A percentile compares a stretch with the other conserved stretches of the same genome.
phyloP scores from a whole-genome alignment of 495 filamentous ascomycete species.

The Evansstolkia leycettana region DNA sequence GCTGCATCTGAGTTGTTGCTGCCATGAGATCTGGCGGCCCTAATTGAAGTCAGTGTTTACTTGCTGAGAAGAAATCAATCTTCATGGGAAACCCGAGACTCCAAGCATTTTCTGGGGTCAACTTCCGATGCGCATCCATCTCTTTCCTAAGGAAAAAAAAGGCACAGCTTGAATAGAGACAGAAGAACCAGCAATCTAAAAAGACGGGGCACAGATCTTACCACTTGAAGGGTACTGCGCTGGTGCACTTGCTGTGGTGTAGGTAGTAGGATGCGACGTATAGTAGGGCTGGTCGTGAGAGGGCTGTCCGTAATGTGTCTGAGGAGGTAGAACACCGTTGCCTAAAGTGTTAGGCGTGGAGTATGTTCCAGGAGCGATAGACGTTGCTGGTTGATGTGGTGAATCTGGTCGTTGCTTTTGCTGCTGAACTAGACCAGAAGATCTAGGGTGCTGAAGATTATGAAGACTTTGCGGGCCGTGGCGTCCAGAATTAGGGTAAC shows the following conservation, averaged over 20 bases:
- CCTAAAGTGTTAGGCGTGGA: conserved; percentile 36
- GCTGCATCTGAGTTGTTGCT: conserved; percentile 68
- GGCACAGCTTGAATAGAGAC: not conserved
- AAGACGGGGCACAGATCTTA: conserved; percentile 27
- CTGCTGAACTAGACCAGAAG: conserved; percentile 52
- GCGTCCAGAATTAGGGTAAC: conserved; percentile 17
- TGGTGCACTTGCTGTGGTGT: conserved; percentile 55
- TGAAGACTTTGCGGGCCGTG: conserved; percentile 25
- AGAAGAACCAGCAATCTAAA: not conserved
- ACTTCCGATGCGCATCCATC: too few species aligned
- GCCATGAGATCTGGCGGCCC: conserved; percentile 91
- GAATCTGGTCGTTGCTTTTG: conserved; percentile 47
- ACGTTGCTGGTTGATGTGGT: conserved; percentile 28
- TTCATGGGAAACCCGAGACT: too few species aligned
- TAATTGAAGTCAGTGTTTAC: conserved; percentile 23
- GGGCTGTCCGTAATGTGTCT: conserved; percentile 43
- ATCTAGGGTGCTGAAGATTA: conserved; percentile 41
- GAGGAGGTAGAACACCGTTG: conserved; percentile 31
- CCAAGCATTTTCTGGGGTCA: too few species aligned
- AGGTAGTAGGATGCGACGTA: conserved; percentile 53
- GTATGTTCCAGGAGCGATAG: conserved; percentile 46
- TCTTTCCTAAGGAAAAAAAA: too few species aligned
- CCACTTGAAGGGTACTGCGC: conserved; percentile 69
- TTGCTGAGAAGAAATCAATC: too few species aligned
- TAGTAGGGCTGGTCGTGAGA: conserved; percentile 62